These are phyloP conservation scores for Thozetella sp. DNA, from an alignment of 495 filamentous ascomycete genomes.

Conservation along the genomic window DNA sequence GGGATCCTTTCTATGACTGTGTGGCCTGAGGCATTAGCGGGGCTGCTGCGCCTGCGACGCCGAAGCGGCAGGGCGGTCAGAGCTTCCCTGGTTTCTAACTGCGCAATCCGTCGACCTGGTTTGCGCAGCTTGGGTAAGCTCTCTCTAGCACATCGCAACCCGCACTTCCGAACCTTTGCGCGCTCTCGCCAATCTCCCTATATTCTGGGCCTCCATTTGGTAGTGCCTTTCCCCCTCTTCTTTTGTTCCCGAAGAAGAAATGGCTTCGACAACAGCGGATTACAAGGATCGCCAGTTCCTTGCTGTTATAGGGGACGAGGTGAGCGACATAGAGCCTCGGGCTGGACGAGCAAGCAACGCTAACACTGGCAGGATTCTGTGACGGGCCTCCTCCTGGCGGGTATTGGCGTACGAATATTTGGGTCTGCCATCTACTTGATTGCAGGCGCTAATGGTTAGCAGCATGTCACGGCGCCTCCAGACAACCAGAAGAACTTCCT, in stretches of 20 bases:
- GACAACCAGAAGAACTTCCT: slow-evolving; percentile 96
- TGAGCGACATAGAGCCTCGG: slow-evolving; percentile 39
- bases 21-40: neutral
- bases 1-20: neutral
- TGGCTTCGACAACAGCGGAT: slow-evolving; percentile 59
- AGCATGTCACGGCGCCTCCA: slow-evolving; percentile 56
- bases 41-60: neutral
- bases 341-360: neutral
- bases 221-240: too few species aligned
- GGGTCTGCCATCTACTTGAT: neutral
- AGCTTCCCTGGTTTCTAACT: slow-evolving; percentile 7
- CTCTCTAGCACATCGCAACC: neutral
- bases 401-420: slow-evolving; percentile 76
- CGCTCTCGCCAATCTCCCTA: too few species aligned
- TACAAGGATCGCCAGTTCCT: slow-evolving; percentile 94
- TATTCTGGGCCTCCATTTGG: too few species aligned
- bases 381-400: slow-evolving; percentile 90
- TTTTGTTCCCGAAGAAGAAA: slow-evolving; percentile 15
- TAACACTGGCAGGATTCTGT: slow-evolving; percentile 74
- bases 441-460: slow-evolving; percentile 5
- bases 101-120: neutral
- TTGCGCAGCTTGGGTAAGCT: neutral
- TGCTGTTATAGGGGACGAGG: slow-evolving; percentile 97
- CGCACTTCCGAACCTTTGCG: too few species aligned
- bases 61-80: slow-evolving; percentile 7